Evolutionary conservation across 306 rosid genomes (phyloP).

Genomic region (Heteromeles arbutifolia): DNA sequence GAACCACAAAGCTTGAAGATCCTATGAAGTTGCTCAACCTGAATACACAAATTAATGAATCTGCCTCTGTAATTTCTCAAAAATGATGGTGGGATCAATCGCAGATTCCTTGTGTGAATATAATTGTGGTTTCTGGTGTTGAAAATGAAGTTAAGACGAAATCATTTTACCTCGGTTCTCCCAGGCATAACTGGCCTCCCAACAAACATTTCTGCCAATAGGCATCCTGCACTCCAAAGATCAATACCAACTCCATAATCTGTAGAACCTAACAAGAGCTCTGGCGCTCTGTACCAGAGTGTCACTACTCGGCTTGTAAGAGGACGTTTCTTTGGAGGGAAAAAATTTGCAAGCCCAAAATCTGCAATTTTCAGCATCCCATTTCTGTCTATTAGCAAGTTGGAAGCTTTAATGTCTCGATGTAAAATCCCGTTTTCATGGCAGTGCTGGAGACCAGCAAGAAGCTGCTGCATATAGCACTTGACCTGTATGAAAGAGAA

Average conservation of each 20-base stretch:
- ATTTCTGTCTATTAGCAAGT: slow-evolving; percentile 59
- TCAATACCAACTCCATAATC: slow-evolving; percentile 72
- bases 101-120: neutral
- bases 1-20: slow-evolving; percentile 82
- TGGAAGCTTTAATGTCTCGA: slow-evolving; percentile 65
- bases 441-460: slow-evolving; percentile 65
- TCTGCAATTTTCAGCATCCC: slow-evolving; percentile 74
- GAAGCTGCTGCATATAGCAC: slow-evolving; percentile 70
- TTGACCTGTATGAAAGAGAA: slow-evolving; percentile 43
- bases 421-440: slow-evolving; percentile 63
- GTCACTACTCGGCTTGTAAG: slow-evolving; percentile 75
- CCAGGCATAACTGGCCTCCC: slow-evolving; percentile 72
- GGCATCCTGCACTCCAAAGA: slow-evolving; percentile 88
- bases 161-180: slow-evolving; percentile 58
- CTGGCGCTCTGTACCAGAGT: slow-evolving; percentile 89
- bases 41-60: slow-evolving; percentile 1
- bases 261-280: slow-evolving; percentile 73
- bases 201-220: slow-evolving; percentile 60
- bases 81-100: neutral
- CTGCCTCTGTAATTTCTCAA: neutral
- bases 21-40: slow-evolving; percentile 81
- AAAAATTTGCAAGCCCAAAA: slow-evolving; percentile 68
- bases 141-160: neutral
- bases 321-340: slow-evolving; percentile 33
- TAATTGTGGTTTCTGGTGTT: neutral